phyloP scores from a whole-genome alignment of 768 basidiomycete genomes.

The Suillus cothurnatus region DNA sequence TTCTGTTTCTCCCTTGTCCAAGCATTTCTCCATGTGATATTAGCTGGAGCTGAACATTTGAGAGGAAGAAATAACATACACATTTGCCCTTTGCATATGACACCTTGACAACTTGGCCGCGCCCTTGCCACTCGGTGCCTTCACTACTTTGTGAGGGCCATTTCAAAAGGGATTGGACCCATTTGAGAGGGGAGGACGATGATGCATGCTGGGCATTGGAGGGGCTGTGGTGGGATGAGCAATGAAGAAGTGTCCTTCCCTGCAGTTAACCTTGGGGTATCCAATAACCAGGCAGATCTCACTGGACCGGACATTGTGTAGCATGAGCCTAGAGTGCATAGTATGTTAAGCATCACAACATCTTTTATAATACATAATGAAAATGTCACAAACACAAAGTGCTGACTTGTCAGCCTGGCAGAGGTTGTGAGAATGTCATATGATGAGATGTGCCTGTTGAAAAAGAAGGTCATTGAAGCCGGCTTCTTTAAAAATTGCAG shows the following conservation, averaged over 20 bases:
- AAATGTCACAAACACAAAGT: not conserved
- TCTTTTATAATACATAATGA: not conserved
- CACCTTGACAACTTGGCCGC: not conserved
- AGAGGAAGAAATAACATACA: too few relatives aligned
- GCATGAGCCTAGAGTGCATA: not conserved
- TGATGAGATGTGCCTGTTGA: not conserved
- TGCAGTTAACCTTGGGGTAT: not conserved
- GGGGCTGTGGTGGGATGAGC: not conserved
- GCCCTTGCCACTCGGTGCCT: not conserved
- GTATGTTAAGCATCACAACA: not conserved
- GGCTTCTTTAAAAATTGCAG: not conserved
- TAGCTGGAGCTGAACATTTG: too few relatives aligned
- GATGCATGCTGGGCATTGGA: not conserved
- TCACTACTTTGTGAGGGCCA: not conserved
- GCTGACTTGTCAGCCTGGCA: not conserved
- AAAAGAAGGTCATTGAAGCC: not conserved
- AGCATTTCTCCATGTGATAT: not conserved
- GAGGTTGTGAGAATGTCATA: not conserved
- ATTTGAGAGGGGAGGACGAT: not conserved
- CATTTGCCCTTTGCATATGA: not conserved
- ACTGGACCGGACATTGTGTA: not conserved
- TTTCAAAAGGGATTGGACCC: not conserved
- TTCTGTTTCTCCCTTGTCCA: not conserved
- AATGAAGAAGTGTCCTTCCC: not conserved
- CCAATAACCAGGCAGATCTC: not conserved